phyloP scores from a whole-genome alignment of 2,329 filamentous ascomycete species.

The Clarireedia homoeocarpa region DNA sequence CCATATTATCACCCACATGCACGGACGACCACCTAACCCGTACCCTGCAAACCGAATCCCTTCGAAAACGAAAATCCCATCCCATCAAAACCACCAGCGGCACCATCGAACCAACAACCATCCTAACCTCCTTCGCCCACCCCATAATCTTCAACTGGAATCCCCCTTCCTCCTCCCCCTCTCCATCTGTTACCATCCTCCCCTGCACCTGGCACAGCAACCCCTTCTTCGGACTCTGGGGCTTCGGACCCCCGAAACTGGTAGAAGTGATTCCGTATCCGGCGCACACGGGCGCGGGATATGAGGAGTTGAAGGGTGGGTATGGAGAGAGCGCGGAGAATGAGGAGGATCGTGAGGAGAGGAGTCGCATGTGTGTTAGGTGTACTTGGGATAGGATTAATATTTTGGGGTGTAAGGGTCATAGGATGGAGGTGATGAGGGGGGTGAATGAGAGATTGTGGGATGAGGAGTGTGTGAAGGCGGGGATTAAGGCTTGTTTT shows the following conservation, averaged over 20 bases:
- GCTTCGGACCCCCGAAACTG: constrained; percentile 7
- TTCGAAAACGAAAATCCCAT: not conserved
- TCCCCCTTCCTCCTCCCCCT: not conserved
- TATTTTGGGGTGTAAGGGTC: constrained; percentile 18
- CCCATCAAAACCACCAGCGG: not conserved
- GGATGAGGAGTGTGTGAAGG: constrained; percentile 3
- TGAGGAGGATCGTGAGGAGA: not conserved
- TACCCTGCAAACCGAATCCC: not conserved
- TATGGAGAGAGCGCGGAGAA: constrained; percentile 1
- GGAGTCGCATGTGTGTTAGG: constrained; percentile 21
- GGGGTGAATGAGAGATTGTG: constrained; percentile 12
- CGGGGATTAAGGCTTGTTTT: constrained; percentile 8
- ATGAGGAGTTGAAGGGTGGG: constrained; percentile 21
- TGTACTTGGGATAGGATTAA: constrained; percentile 19
- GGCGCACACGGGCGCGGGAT: constrained; percentile 4
- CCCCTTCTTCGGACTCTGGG: constrained; percentile 24
- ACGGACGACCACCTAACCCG: not conserved
- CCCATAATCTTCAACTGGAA: constrained; percentile 25
- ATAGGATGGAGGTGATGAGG: constrained; percentile 8
- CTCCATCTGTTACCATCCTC: not conserved
- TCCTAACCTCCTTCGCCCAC: constrained; percentile 24
- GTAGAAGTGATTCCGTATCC: constrained; percentile 18
- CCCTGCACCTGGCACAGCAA: constrained; percentile 20
- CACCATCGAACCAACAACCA: constrained; percentile 10
- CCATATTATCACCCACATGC: not conserved